These are phyloP conservation scores for Manihot esculenta DNA, from an alignment of 441 rosid species.

Conservation along the genomic window DNA sequence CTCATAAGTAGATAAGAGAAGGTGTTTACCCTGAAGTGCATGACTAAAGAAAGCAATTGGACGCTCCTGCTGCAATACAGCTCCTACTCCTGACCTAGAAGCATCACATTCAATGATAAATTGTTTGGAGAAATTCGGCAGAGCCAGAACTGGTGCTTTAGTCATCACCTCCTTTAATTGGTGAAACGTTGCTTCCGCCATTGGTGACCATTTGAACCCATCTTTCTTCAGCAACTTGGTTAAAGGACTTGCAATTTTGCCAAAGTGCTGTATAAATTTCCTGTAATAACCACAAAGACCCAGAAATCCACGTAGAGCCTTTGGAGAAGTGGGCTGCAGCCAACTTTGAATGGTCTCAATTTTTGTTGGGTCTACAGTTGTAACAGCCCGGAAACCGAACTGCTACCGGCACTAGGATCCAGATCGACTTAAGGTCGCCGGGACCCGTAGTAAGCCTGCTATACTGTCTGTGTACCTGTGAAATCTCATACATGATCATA, in stretches of 20 bases:
- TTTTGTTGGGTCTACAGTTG: neutral
- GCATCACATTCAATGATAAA: conserved; percentile 3
- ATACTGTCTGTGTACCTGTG: no score
- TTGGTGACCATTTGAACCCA: neutral
- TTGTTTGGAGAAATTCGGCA: neutral
- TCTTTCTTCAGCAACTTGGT: neutral
- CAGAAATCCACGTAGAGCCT: neutral
- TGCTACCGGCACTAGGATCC: no score
- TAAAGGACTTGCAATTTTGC: neutral
- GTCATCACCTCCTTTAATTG: conserved; percentile 1
- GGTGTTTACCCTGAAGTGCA: no score
- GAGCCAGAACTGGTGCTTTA: neutral
- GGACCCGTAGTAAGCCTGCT: no score
- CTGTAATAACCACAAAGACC: neutral
- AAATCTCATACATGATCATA: no score
- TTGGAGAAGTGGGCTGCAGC: neutral
- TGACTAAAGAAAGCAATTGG: no score
- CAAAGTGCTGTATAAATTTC: neutral
- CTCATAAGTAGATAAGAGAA: neutral
- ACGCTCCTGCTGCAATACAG: no score
- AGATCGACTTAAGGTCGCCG: no score
- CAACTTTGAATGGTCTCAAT: neutral
- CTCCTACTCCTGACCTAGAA: no score
- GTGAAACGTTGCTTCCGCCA: neutral
- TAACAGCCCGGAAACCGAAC: no score